Evolutionary conservation across 2,329 filamentous ascomycete genomes (phyloP).

Genomic region (Metarhizium robertsii): DNA sequence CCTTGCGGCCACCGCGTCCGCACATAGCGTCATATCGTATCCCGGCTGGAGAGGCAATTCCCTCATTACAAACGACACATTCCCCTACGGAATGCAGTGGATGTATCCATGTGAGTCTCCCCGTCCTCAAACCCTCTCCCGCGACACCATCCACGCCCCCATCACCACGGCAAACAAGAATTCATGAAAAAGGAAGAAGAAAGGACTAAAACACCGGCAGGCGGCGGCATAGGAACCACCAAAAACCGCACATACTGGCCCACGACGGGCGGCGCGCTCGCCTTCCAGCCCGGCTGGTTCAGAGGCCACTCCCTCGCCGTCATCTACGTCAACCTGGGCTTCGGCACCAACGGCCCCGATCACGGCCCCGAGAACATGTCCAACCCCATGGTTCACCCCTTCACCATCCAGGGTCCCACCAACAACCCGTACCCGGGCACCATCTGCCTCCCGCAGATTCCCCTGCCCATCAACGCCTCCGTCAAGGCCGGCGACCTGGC

Average conservation of each 20-base stretch:
- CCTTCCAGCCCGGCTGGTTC: slow-evolving; percentile 94
- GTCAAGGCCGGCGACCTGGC: slow-evolving; percentile 78
- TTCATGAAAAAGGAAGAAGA: not conserved
- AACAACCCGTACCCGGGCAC: slow-evolving; percentile 81
- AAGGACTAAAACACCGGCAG: slow-evolving; percentile 33
- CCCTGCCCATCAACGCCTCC: slow-evolving; percentile 61
- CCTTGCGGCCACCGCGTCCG: slow-evolving; percentile 41
- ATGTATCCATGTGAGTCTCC: slow-evolving; percentile 75
- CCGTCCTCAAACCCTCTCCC: too few relatives aligned
- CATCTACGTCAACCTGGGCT: slow-evolving; percentile 85
- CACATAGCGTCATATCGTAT: slow-evolving; percentile 80
- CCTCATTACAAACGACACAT: slow-evolving; percentile 66
- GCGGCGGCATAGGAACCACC: slow-evolving; percentile 71
- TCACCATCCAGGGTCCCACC: slow-evolving; percentile 73
- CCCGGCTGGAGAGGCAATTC: slow-evolving; percentile 84
- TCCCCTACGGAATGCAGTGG: slow-evolving; percentile 91
- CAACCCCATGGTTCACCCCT: slow-evolving; percentile 66
- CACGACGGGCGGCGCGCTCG: slow-evolving; percentile 72
- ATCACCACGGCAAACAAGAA: too few relatives aligned
- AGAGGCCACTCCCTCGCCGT: slow-evolving; percentile 73
- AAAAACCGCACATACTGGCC: slow-evolving; percentile 91
- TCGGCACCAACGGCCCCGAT: slow-evolving; percentile 58
- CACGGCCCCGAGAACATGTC: slow-evolving; percentile 77
- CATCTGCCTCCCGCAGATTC: slow-evolving; percentile 83
- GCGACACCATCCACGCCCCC: too few relatives aligned